Conservation (phyloP, 371 early-diverging fungal species). For the Rhizomucor pusillus region DNA sequence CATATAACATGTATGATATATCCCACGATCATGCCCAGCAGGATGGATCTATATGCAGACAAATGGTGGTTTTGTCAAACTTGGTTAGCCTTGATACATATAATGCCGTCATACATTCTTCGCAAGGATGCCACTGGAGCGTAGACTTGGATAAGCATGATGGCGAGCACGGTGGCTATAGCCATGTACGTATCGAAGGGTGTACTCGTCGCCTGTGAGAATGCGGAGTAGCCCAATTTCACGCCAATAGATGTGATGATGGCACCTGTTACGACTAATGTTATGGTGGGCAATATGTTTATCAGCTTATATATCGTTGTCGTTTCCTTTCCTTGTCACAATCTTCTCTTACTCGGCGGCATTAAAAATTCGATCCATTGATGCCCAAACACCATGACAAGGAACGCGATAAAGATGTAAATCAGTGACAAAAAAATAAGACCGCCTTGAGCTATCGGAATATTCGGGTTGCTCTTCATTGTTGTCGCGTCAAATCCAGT, state of each 20-base stretch:
- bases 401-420: constrained; percentile 39
- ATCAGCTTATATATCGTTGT: neutral
- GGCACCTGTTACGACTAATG: constrained; percentile 52
- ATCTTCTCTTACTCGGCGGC: constrained; percentile 57
- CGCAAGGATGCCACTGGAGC: constrained; percentile 26
- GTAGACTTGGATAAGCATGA: constrained; percentile 47
- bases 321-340: neutral
- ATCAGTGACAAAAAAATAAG: constrained; percentile 50
- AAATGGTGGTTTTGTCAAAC: constrained; percentile 2
- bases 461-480: constrained; percentile 15
- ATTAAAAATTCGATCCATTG: constrained; percentile 54
- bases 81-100: neutral
- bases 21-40: constrained; percentile 48
- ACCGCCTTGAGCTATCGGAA: constrained; percentile 51
- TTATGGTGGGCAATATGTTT: neutral
- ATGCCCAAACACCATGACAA: constrained; percentile 47
- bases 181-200: constrained; percentile 58
- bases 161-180: constrained; percentile 44
- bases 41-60: constrained; percentile 44
- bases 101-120: constrained; percentile 9
- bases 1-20: constrained; percentile 47
- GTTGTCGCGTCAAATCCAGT: constrained; percentile 45
- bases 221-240: constrained; percentile 47
- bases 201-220: constrained; percentile 42
- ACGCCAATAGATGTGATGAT: constrained; percentile 60